phyloP scores from a whole-genome alignment of 805 yeast species.

The Pichia phayaonensis region DNA sequence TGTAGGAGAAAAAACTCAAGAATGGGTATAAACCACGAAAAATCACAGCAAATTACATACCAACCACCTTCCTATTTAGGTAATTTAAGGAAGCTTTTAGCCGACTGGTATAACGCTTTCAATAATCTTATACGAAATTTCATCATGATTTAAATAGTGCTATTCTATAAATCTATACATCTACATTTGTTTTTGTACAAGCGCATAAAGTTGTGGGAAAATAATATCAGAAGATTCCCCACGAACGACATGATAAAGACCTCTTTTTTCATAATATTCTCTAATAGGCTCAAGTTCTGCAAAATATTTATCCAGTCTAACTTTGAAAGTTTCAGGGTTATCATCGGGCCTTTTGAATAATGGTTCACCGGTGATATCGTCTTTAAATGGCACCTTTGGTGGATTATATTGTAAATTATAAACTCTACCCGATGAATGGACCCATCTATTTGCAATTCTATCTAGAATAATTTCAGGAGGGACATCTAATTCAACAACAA shows the following conservation, averaged over 20 bases:
- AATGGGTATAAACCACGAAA: too few species aligned
- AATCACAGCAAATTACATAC: too few species aligned
- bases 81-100: too few species aligned
- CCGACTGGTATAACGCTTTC: too few species aligned
- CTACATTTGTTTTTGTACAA: constrained; percentile 30
- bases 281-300: constrained; percentile 55
- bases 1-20: too few species aligned
- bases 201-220: constrained; percentile 55
- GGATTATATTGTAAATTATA: constrained; percentile 85
- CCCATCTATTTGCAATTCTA: constrained; percentile 79
- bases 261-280: constrained; percentile 45
- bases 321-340: constrained; percentile 61
- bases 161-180: neutral
- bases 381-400: constrained; percentile 72
- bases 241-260: constrained; percentile 46
- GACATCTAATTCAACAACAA: constrained; percentile 82
- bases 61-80: too few species aligned
- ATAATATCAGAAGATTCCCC: constrained; percentile 84
- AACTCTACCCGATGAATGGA: constrained; percentile 84
- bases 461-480: constrained; percentile 78
- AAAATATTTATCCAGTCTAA: constrained; percentile 58
- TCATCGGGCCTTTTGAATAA: constrained; percentile 77
- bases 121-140: too few species aligned
- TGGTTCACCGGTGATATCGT: constrained; percentile 87
- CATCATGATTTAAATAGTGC: neutral